These are phyloP conservation scores for Penicillium sp. DNA, from an alignment of 2,329 filamentous ascomycete species.

Conservation along the genomic window DNA sequence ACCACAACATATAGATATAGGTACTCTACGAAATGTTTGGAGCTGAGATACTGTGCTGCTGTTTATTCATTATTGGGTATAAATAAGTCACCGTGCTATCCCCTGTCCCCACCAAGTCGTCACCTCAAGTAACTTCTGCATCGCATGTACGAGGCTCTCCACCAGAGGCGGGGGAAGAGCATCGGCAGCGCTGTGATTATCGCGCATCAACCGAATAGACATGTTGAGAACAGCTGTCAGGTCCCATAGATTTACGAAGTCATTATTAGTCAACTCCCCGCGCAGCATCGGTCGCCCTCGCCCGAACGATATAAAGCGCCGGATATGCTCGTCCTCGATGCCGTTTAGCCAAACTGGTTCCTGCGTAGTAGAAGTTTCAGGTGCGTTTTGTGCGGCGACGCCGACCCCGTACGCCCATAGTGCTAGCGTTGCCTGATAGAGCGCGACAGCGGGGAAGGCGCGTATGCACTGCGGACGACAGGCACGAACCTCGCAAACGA, in stretches of 20 bases:
- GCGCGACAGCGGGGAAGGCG: constrained; percentile 15
- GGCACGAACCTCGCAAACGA: constrained; percentile 7
- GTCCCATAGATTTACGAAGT: background rate
- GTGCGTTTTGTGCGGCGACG: background rate
- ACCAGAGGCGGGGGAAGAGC: constrained; percentile 12
- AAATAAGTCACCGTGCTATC: no score
- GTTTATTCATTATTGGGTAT: no score
- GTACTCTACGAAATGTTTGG: no score
- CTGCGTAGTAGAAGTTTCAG: background rate
- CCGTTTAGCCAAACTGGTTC: constrained; percentile 7
- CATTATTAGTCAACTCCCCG: background rate
- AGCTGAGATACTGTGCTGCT: no score
- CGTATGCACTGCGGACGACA: constrained; percentile 7
- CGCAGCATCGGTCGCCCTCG: constrained; percentile 8
- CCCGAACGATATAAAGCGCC: constrained; percentile 18
- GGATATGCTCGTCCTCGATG: constrained; percentile 10
- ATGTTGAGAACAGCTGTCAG: constrained; percentile 13
- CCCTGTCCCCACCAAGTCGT: background rate
- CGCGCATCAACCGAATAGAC: constrained; percentile 18
- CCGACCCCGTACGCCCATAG: constrained; percentile 4
- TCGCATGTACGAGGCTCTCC: background rate
- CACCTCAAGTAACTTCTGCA: background rate
- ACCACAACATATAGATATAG: no score
- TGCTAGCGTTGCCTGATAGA: background rate
- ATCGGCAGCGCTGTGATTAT: constrained; percentile 32